phyloP scores from a whole-genome alignment of 108 stramenopile genomes.

The Phaeodactylum tricornutum region DNA sequence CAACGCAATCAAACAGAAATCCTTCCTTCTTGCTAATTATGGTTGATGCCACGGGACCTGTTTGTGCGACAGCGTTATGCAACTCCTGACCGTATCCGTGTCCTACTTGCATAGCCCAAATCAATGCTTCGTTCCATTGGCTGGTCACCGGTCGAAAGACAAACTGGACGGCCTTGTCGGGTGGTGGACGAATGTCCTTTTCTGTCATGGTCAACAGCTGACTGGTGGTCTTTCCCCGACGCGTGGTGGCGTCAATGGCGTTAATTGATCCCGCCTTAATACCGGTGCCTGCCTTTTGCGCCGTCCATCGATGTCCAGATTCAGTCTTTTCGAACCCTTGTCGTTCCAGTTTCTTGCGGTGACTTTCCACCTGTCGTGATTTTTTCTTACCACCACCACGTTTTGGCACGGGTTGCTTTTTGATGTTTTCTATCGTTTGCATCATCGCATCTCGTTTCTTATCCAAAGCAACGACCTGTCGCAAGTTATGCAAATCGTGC shows the following conservation, averaged over 20 bases:
- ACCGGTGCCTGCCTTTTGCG: slow-evolving; percentile 42
- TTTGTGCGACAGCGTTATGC: background rate
- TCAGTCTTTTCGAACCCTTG: slow-evolving; percentile 50
- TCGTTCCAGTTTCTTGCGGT: slow-evolving; percentile 63
- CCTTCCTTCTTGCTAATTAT: slow-evolving; percentile 20
- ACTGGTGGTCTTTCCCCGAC: slow-evolving; percentile 27
- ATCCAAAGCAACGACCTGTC: slow-evolving; percentile 41
- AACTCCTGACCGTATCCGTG: background rate
- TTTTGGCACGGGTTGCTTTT: slow-evolving; percentile 36
- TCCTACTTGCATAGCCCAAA: slow-evolving; percentile 56
- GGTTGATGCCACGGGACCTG: background rate
- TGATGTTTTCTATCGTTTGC: slow-evolving; percentile 56
- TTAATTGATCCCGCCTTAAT: slow-evolving; percentile 44
- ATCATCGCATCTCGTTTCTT: slow-evolving; percentile 46
- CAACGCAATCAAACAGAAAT: slow-evolving; percentile 64
- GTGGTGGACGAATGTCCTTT: slow-evolving; percentile 27
- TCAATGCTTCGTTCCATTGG: slow-evolving; percentile 63
- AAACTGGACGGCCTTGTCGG: slow-evolving; percentile 77
- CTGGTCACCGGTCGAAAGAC: slow-evolving; percentile 32
- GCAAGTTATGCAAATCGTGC: slow-evolving; percentile 30
- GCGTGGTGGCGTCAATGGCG: slow-evolving; percentile 31
- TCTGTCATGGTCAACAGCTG: slow-evolving; percentile 42
- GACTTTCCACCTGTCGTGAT: slow-evolving; percentile 31
- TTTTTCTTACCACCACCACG: slow-evolving; percentile 29
- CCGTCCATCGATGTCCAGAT: slow-evolving; percentile 41